A percentile compares a stretch with the other conserved stretches of the same genome.
Evolutionary conservation across 805 yeast genomes (phyloP).

Genomic region (Candida sphagnicola): DNA sequence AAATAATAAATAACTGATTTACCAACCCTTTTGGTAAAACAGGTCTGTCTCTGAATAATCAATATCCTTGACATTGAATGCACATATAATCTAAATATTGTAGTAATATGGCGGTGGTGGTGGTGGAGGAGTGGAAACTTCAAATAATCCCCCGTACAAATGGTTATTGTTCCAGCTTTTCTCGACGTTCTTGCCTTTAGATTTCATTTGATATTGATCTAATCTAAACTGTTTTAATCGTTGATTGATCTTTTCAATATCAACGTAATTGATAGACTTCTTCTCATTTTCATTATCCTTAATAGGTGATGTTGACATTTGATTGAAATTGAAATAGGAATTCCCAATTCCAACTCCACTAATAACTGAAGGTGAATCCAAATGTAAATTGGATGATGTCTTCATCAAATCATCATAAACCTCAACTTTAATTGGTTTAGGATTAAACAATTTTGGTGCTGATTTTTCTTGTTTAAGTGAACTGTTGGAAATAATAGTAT

Average conservation of each 20-base stretch:
- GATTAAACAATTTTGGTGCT: neutral
- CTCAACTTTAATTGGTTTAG: constrained; percentile 3
- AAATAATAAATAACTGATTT: neutral
- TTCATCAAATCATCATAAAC: neutral
- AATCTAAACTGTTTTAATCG: constrained; percentile 12
- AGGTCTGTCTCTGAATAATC: neutral
- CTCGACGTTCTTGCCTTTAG: neutral
- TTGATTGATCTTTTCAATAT: constrained; percentile 15
- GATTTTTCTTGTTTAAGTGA: neutral
- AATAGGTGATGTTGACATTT: constrained; percentile 27
- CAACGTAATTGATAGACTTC: constrained; percentile 11
- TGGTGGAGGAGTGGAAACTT: constrained; percentile 4
- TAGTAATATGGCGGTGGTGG: constrained; percentile 12
- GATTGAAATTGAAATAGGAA: constrained; percentile 29
- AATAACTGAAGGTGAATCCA: constrained; percentile 13
- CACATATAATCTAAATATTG: neutral
- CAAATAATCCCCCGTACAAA: constrained; percentile 7
- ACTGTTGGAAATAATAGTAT: neutral
- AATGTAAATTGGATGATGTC: neutral
- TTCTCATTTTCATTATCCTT: constrained; percentile 7
- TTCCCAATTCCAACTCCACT: constrained; percentile 39
- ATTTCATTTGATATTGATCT: constrained; percentile 1
- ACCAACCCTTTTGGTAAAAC: too few relatives aligned
- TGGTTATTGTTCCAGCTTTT: constrained; percentile 2
- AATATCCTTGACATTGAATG: neutral